phyloP scores from a whole-genome alignment of 495 filamentous ascomycete species.

The Neurospora tetrasperma region DNA sequence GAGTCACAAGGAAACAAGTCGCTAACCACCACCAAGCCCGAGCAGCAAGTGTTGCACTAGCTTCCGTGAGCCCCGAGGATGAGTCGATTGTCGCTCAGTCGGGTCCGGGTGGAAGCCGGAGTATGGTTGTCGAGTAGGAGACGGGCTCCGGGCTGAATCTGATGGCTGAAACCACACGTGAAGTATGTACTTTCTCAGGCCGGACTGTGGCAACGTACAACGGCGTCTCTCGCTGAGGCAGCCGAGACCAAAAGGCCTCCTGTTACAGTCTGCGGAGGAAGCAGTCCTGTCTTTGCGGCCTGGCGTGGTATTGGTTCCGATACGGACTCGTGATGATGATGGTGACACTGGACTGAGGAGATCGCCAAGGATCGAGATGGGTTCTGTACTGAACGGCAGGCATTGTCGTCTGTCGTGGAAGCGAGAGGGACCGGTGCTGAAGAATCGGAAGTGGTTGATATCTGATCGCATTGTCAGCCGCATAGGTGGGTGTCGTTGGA shows the following conservation, averaged over 20 bases:
- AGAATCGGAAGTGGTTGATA: background rate
- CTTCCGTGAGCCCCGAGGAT: background rate
- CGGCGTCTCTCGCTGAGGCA: background rate
- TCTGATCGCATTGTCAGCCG: background rate
- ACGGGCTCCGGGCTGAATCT: background rate
- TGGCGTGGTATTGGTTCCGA: background rate
- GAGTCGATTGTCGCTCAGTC: background rate
- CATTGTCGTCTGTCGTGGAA: background rate
- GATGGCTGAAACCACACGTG: background rate
- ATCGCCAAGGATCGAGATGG: background rate
- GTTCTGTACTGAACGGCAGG: background rate
- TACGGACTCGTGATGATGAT: background rate
- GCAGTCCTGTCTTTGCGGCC: background rate
- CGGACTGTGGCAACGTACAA: background rate
- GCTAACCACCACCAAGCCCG: background rate
- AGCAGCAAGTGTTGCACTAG: background rate
- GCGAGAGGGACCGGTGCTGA: background rate
- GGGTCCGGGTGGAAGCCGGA: background rate
- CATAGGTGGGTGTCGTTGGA: background rate
- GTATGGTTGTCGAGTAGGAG: background rate
- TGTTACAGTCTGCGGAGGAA: background rate
- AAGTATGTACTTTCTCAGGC: background rate
- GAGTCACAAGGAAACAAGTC: background rate
- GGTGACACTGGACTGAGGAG: background rate
- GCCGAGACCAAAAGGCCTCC: background rate